Conservation (phyloP, 1,139 yeast genomes). For the Saccharomyces hybrid region DNA sequence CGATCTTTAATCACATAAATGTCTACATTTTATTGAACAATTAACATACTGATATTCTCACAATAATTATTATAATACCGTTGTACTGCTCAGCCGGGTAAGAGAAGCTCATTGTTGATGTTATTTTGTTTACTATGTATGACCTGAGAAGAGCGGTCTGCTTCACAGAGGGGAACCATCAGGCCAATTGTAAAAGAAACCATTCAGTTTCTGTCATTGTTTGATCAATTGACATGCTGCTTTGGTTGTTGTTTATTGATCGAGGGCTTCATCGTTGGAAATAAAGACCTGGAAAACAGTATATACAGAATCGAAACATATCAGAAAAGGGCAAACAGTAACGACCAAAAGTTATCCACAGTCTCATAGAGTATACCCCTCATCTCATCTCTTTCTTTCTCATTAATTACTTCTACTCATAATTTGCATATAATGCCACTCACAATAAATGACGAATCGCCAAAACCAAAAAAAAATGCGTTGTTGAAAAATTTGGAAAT, state of each 20-base stretch:
- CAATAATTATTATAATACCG: neutral
- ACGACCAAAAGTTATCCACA: neutral
- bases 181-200: neutral
- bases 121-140: neutral
- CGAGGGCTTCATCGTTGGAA: neutral
- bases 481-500: slow-evolving; percentile 1
- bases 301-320: neutral
- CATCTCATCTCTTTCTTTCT: neutral
- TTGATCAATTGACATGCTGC: neutral
- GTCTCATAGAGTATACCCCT: too few species aligned
- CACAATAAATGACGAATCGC: slow-evolving; percentile 4
- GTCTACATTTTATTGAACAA: neutral
- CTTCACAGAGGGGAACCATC: neutral
- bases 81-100: neutral
- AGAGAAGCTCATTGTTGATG: neutral
- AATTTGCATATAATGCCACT: neutral
- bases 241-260: neutral
- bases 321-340: neutral
- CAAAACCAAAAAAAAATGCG: slow-evolving; percentile 12
- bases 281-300: neutral
- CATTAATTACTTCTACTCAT: neutral
- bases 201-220: neutral
- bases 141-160: neutral
- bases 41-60: neutral
- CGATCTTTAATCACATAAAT: neutral